phyloP scores from a whole-genome alignment of 129 eudicot genomes.

The sunflower (Helianthus annuus) region DNA sequence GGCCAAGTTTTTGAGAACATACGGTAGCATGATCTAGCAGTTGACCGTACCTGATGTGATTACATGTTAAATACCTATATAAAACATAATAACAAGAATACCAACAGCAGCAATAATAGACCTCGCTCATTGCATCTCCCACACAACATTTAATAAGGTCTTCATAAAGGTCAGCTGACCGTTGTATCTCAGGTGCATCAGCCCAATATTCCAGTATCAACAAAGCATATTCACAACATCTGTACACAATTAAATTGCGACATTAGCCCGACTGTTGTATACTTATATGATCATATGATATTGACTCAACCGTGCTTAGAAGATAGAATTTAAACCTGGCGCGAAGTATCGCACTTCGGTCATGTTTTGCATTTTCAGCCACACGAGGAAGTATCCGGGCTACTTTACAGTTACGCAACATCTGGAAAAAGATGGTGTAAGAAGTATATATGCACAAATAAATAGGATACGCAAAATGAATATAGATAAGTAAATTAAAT shows the following conservation, averaged over 20 bases:
- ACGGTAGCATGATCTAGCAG: slow-evolving; percentile 98
- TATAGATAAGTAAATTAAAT: slow-evolving; percentile 13
- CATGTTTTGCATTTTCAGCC: slow-evolving; percentile 90
- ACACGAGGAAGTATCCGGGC: slow-evolving; percentile 86
- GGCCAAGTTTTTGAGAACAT: slow-evolving; percentile 98
- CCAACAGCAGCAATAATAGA: slow-evolving; percentile 15
- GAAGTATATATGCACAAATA: slow-evolving; percentile 1
- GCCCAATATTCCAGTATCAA: slow-evolving; percentile 91
- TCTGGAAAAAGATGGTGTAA: slow-evolving; percentile 41
- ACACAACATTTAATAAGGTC: slow-evolving; percentile 92
- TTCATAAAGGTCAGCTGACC: slow-evolving; percentile 94
- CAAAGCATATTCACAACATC: slow-evolving; percentile 97
- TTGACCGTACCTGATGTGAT: slow-evolving; percentile 74
- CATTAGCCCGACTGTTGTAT: not conserved
- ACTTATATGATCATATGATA: not conserved
- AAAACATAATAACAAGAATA: not conserved
- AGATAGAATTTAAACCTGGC: slow-evolving; percentile 57
- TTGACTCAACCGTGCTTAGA: not conserved
- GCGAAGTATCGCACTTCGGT: slow-evolving; percentile 87
- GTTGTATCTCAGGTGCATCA: slow-evolving; percentile 96
- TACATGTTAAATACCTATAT: slow-evolving; percentile 23
- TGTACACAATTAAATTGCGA: slow-evolving; percentile 21
- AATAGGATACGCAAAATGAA: not conserved
- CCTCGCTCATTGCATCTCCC: slow-evolving; percentile 99
- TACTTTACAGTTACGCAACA: slow-evolving; percentile 98